Evolutionary conservation across 1,284 basidiomycete genomes (phyloP).

Genomic region (Cutaneotrichosporon arboriforme): DNA sequence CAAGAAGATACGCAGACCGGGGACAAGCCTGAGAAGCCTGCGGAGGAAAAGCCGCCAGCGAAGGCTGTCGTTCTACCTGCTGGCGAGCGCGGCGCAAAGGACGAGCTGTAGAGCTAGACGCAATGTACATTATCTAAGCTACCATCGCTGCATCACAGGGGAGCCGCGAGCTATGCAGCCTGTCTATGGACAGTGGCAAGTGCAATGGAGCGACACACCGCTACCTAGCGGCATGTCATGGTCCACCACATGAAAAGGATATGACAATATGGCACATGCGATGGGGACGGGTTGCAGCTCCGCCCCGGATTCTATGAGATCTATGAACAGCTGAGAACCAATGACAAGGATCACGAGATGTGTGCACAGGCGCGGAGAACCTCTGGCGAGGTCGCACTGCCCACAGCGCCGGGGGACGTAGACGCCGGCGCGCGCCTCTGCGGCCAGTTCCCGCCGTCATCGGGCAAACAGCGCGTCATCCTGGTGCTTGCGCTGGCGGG

Average conservation of each 20-base stretch:
- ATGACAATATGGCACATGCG: too few species aligned
- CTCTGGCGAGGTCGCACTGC: slow-evolving; percentile 4
- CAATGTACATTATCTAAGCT: too few species aligned
- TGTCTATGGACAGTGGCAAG: too few species aligned
- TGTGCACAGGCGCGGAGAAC: slow-evolving; percentile 10
- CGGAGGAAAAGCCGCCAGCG: not conserved
- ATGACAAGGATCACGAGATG: too few species aligned
- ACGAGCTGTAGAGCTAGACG: not conserved
- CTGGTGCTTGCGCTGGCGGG: slow-evolving; percentile 55
- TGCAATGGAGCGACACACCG: too few species aligned
- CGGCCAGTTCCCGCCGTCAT: slow-evolving; percentile 14
- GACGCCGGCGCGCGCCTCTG: slow-evolving; percentile 11
- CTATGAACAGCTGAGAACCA: not conserved
- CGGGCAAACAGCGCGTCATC: slow-evolving; percentile 28
- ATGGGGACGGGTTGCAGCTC: too few species aligned
- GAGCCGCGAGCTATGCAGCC: too few species aligned
- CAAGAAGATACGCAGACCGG: too few species aligned
- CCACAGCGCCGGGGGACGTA: slow-evolving; percentile 9
- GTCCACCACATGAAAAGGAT: too few species aligned
- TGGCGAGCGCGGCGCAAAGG: not conserved
- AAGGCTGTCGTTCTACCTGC: not conserved
- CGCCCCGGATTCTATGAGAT: not conserved
- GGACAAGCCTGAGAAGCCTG: not conserved
- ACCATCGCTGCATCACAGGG: too few species aligned
- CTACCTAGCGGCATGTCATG: too few species aligned